phyloP scores from a whole-genome alignment of 441 rosid genomes.

The Viola pubescens region DNA sequence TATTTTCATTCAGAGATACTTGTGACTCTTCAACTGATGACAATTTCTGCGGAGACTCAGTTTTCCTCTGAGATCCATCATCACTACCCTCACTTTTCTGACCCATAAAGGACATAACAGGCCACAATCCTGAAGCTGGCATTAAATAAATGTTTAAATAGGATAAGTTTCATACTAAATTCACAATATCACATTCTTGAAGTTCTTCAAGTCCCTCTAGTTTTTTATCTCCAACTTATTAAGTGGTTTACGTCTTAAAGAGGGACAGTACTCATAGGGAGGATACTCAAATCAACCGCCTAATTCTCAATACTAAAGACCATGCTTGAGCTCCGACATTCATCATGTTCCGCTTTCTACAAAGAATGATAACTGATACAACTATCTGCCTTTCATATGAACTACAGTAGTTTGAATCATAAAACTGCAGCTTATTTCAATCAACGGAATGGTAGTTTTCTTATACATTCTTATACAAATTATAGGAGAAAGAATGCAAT shows the following conservation, averaged over 20 bases:
- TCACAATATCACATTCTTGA: too few species aligned
- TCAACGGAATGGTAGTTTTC: too few species aligned
- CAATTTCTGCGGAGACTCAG: conserved; percentile 28
- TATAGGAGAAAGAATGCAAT: too few species aligned
- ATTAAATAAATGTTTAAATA: conserved; percentile 5
- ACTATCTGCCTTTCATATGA: too few species aligned
- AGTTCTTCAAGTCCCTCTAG: too few species aligned
- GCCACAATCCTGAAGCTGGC: conserved; percentile 72
- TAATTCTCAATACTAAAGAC: not conserved
- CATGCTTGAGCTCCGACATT: not conserved
- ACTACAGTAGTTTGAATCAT: too few species aligned
- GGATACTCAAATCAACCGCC: not conserved
- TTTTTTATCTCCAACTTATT: too few species aligned
- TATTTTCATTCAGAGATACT: conserved; percentile 18
- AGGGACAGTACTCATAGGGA: not conserved
- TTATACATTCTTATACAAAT: too few species aligned
- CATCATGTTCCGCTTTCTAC: conserved; percentile 33
- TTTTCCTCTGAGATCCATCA: conserved; percentile 27
- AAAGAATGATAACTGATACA: not conserved
- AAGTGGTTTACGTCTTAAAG: too few species aligned
- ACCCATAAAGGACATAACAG: conserved; percentile 79
- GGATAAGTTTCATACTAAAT: too few species aligned
- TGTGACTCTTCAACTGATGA: conserved; percentile 26
- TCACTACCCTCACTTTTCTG: conserved; percentile 42
- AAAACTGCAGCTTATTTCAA: too few species aligned